Evolutionary conservation across 352 stramenopile genomes (phyloP), one percentile per base, ranked within the genome.

Genomic region (Phytophthora colocasiae): DNA sequence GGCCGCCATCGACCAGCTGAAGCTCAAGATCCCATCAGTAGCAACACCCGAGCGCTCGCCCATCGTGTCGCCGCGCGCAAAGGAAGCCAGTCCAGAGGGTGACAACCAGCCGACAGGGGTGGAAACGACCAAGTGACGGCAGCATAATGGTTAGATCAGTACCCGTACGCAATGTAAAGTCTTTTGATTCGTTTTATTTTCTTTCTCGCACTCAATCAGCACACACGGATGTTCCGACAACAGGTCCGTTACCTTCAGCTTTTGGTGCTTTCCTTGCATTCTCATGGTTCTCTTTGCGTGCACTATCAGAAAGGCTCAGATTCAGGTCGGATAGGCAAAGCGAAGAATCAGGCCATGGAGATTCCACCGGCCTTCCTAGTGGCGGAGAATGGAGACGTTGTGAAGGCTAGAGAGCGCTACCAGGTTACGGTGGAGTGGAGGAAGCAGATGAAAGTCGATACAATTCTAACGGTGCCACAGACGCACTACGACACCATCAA

Each of bases 381-480:
- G 3, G 83, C 87, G 9, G 87, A 95, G 53, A 84, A 86, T 32
- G 85, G 82, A 17, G 73, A 93, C 48, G 24, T 73, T 3, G 50
- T 55, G 14, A 91, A 91, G 60, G 87, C 83, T 2, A 46, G 52
- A 12, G 67, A 87, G 50, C 77, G 86, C 19, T 92, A 91, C 52
- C 58, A 92, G n/a, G 63, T 61, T 6, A 95, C 80, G 9, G 50
- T 87, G n/a, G 72, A 80, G 27, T 97, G 90, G 90, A 71, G 90
- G 14, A 78, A 88, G 38, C 82, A 91, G 46, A 69, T 91, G 39
- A 75, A 78, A 19, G 78, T 91, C 6, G 89, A 97, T 52, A 54
- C 51, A 0, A 88, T 96, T 17, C 75, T 97, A 3, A 54, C 51
- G 2, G 71, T 54, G 15, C 82, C 81, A 0, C 86, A 94, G 55